A percentile compares a stretch with the other conserved stretches of the same genome.
Conservation (phyloP, 345 rosid species). For the Brassica nigra region DNA sequence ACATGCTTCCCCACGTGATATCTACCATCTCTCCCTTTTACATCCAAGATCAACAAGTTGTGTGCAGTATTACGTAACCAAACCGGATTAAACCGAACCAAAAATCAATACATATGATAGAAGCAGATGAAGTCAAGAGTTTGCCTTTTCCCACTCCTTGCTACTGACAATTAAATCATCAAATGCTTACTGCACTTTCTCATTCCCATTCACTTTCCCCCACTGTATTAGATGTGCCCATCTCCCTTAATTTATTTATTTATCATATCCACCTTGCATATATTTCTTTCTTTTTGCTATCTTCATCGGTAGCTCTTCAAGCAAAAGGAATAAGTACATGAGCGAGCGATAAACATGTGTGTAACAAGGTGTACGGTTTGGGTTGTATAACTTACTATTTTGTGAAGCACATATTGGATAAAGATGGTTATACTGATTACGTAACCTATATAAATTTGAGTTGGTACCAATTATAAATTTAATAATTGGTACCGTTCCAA, state of each 20-base stretch:
- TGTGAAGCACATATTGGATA: background rate
- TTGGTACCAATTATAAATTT: background rate
- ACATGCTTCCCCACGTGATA: constrained; percentile 44
- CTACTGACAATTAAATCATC: constrained; percentile 36
- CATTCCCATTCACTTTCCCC: constrained; percentile 33
- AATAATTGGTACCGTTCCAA: background rate
- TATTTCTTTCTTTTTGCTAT: background rate
- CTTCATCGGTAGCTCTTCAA: background rate
- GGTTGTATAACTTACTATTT: background rate
- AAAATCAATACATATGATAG: background rate
- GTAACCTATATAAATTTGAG: background rate
- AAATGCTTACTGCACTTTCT: constrained; percentile 27
- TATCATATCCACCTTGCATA: background rate
- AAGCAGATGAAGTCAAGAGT: constrained; percentile 28
- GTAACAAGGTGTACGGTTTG: background rate
- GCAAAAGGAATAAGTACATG: background rate
- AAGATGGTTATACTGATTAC: background rate
- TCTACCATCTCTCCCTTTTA: background rate
- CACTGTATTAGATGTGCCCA: constrained; percentile 19
- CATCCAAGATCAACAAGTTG: constrained; percentile 29
- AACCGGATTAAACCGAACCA: constrained; percentile 14
- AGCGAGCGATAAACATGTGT: background rate
- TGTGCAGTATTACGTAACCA: background rate
- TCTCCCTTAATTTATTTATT: background rate
- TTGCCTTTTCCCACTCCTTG: constrained; percentile 31